These are phyloP conservation scores for Ilyonectria sp. DNA, from an alignment of 2,329 filamentous ascomycete genomes.

Conservation along the genomic window DNA sequence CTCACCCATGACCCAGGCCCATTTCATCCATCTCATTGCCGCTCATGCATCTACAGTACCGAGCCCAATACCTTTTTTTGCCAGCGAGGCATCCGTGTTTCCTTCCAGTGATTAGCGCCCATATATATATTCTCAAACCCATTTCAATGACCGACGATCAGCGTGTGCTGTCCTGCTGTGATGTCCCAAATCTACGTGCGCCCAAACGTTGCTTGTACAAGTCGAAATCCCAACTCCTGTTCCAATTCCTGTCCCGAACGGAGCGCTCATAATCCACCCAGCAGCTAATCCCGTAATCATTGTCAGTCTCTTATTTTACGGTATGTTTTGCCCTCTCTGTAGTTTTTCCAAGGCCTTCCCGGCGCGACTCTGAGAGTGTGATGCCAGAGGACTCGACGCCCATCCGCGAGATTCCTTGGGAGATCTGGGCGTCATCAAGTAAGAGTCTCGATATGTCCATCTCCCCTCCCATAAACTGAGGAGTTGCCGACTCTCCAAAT, in stretches of 20 bases:
- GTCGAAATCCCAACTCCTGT: constrained; percentile 44
- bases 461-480: constrained; percentile 64
- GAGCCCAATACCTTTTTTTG: constrained; percentile 33
- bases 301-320: constrained; percentile 32
- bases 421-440: constrained; percentile 65
- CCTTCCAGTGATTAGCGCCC: constrained; percentile 39
- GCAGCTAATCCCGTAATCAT: constrained; percentile 28
- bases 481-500: constrained; percentile 58
- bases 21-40: constrained; percentile 23
- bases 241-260: constrained; percentile 31
- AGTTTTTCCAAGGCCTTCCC: constrained; percentile 10
- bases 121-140: constrained; percentile 20
- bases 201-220: constrained; percentile 36
- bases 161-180: constrained; percentile 40
- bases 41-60: constrained; percentile 32
- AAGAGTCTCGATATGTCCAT: constrained; percentile 75
- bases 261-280: constrained; percentile 37
- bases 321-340: constrained; percentile 36
- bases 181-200: constrained; percentile 42
- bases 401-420: constrained; percentile 45
- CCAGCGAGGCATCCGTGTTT: constrained; percentile 37
- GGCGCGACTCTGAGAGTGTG: constrained; percentile 33
- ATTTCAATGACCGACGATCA: constrained; percentile 36
- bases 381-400: constrained; percentile 46
- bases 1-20: constrained; percentile 14